Percentiles rank a stretch among this genome's conserved stretches.
Evolutionary conservation across 495 filamentous ascomycete species (phyloP).

Genomic region (Lophiotrema nucula): DNA sequence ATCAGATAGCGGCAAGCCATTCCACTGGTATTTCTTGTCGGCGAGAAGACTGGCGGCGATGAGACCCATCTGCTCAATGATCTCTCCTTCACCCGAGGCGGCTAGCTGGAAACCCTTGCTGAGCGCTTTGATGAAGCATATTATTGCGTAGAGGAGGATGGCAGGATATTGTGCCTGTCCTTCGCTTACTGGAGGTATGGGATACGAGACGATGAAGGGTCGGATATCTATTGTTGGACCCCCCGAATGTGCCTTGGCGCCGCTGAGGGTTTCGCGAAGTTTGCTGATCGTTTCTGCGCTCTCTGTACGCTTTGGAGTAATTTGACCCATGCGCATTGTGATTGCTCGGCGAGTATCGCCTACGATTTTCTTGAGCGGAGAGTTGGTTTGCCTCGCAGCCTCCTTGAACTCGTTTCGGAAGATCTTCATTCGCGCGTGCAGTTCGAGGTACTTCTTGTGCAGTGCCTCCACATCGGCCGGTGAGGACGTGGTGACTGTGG

Average conservation of each 20-base stretch:
- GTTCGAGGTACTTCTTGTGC: slow-evolving; percentile 62
- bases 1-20: slow-evolving; percentile 73
- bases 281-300: slow-evolving; percentile 54
- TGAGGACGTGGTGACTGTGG: slow-evolving; percentile 3
- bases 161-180: slow-evolving; percentile 35
- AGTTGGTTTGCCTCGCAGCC: slow-evolving; percentile 46
- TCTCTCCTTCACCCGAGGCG: slow-evolving; percentile 62
- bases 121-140: slow-evolving; percentile 75
- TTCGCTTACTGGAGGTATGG: slow-evolving; percentile 51
- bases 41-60: slow-evolving; percentile 73
- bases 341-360: slow-evolving; percentile 75
- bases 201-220: slow-evolving; percentile 59
- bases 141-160: slow-evolving; percentile 78
- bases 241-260: slow-evolving; percentile 46
- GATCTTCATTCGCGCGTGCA: slow-evolving; percentile 72
- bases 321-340: slow-evolving; percentile 68
- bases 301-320: slow-evolving; percentile 52
- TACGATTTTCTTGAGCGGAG: slow-evolving; percentile 60
- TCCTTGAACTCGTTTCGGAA: slow-evolving; percentile 57
- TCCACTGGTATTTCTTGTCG: slow-evolving; percentile 61
- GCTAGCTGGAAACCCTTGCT: slow-evolving; percentile 76
- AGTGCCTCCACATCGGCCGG: slow-evolving; percentile 43
- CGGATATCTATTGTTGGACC: slow-evolving; percentile 65
- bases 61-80: slow-evolving; percentile 81
- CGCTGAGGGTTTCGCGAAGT: slow-evolving; percentile 50